These are phyloP conservation scores for Fraxinus angustifolia DNA, from an alignment of 305 asterid species.

Conservation along the genomic window DNA sequence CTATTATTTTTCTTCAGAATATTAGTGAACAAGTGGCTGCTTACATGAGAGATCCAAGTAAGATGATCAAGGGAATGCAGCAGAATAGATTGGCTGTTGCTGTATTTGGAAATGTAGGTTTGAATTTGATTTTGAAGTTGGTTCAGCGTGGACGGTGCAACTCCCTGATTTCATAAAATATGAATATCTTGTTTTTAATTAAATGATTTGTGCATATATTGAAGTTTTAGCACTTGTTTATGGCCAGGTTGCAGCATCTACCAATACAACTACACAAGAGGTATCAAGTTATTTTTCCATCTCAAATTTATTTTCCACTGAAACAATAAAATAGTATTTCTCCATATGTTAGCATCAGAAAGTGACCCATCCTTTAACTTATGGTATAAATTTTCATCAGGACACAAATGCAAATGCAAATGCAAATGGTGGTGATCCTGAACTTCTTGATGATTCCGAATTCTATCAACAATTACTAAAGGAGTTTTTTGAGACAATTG, in stretches of 20 bases:
- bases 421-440: slow-evolving; percentile 58
- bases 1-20: slow-evolving; percentile 48
- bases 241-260: slow-evolving; percentile 53
- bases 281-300: slow-evolving; percentile 31
- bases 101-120: slow-evolving; percentile 82
- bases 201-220: not conserved
- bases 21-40: slow-evolving; percentile 85
- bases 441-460: slow-evolving; percentile 79
- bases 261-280: slow-evolving; percentile 43
- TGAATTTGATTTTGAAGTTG: slow-evolving; percentile 3
- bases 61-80: slow-evolving; percentile 92
- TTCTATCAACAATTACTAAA: slow-evolving; percentile 83
- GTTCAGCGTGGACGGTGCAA: slow-evolving; percentile 2
- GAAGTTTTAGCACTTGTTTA: slow-evolving; percentile 13
- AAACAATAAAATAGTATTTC: not conserved
- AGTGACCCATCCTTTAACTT: not conserved
- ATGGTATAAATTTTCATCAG: slow-evolving; percentile 31
- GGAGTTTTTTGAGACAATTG: slow-evolving; percentile 84
- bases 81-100: slow-evolving; percentile 68
- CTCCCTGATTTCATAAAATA: not conserved
- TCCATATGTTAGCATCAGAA: not conserved
- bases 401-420: slow-evolving; percentile 18
- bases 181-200: not conserved
- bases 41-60: slow-evolving; percentile 96
- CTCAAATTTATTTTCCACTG: not conserved